Base-by-base conservation (phyloP, 2,329 filamentous ascomycete species). In the Achaetomium macrosporum region DNA sequence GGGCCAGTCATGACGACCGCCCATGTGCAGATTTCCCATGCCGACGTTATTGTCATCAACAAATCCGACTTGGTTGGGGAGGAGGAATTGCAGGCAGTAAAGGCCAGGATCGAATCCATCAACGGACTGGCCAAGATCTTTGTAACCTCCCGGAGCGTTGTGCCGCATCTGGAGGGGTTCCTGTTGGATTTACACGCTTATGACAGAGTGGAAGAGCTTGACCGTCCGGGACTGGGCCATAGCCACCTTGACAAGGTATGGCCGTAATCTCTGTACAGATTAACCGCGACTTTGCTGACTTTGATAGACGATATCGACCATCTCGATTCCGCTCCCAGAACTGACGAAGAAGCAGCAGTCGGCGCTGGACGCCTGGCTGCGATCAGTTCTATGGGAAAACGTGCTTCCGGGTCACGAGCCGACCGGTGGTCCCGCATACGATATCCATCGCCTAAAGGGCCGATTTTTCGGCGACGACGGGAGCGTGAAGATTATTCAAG, bases 21-120 rank as follows among this genome's bases (percentile, higher is more conserved):
- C 0, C 93, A 99, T 69, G 79, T 97, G 44, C 93, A 99, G 65
- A 95, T 99, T 55, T 96, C 90, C 1, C 92, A 99, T 64, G 93
- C 93, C 7, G 93, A 99, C 70, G 90, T 97, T 9, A 81, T 99
- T 42, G 82, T 99, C 37, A 82, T 99, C 61, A 99, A 99, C 73
- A 99, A 99, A 69, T 78, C 85, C 3, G 93, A 99, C 65, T 76
- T 96, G 3, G 90, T 97, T 3, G 81, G 78, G 6, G 67, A 78
- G 1, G 72, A 79, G 7, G 83, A 96, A 62, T 77, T 97, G 1
- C 70, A 81, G n/a, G 70, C 66, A 0, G 88, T 96, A 8, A 78
- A 77, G 57, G 76, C 80, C 15, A 81, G 93, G 42, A 84, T 97
- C 49, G 74, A 78, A 50, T 86, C 89, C 5, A 97, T 99, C 68